Evolutionary conservation across 495 filamentous ascomycete genomes (phyloP), one percentile per base, ranked within the genome.

Genomic region (Trichoderma asperelloides): DNA sequence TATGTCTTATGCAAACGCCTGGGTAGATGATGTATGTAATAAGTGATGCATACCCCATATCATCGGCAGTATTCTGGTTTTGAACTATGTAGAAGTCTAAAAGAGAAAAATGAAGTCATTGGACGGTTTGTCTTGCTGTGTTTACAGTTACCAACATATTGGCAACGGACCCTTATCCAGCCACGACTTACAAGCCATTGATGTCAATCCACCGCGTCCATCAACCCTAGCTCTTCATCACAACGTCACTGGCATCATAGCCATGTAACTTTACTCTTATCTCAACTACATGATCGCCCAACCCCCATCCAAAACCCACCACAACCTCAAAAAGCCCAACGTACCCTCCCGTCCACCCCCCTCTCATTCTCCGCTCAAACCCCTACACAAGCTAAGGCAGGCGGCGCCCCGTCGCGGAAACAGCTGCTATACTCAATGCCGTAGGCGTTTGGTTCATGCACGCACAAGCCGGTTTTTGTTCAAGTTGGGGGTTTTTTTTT

Each of bases 351-450:
- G 7, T 18, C 23, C 13, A 47, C 43, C 11, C 55, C 16, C n/a
- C 55, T 25, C 49, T 55, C 49, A n/a, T n/a, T n/a, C 18, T 55
- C 55, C n/a, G 12, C 55, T 60, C 55, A 3, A 11, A 60, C 27
- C 55, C 55, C 25, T 60, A 60, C 55, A 8, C 27, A 18, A 60
- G 55, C 55, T 60, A 60, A 60, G 16, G 55, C 55, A 60, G 30
- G 55, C 21, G n/a, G 9, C n/a, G n/a, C n/a, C 55, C 55, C 55
- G 55, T 60, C 23, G 23, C 23, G n/a, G 9, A 21, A 23, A 25
- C n/a, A n/a, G 49, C n/a, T 55, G 8, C 16, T 30, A 12, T 27
- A 9, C 23, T 60, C 13, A 21, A 21, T 51, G 21, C 18, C 47
- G 47, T 21, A 21, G 18, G 47, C 21, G 18, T 51, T 51, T 51